phyloP scores from a whole-genome alignment of 2,329 filamentous ascomycete genomes.

The Immersiporthe knoxdaviesiana region DNA sequence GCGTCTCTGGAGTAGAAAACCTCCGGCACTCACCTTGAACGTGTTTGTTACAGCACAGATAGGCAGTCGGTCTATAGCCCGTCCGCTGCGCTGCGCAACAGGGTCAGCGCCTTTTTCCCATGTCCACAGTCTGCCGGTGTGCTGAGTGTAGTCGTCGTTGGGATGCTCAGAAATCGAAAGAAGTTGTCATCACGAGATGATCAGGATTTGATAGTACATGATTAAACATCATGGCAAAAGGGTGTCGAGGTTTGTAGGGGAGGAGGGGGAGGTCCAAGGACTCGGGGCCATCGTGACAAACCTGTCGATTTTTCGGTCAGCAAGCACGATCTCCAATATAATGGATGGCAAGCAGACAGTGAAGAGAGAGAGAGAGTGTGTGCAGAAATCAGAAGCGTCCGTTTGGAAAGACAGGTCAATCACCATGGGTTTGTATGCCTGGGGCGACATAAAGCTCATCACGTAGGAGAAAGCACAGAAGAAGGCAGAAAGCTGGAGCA shows the following conservation, averaged over 20 bases:
- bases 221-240: conserved; percentile 44
- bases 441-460: conserved; percentile 64
- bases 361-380: conserved; percentile 13
- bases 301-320: conserved; percentile 32
- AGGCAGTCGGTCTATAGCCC: conserved; percentile 1
- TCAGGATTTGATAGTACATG: conserved; percentile 52
- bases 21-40: conserved; percentile 35
- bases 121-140: neutral
- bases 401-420: conserved; percentile 59
- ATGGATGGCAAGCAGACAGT: too few species aligned
- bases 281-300: conserved; percentile 27
- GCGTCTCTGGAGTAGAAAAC: conserved; percentile 29
- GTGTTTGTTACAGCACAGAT: neutral
- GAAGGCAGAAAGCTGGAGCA: conserved; percentile 22
- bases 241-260: conserved; percentile 10
- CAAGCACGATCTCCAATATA: conserved; percentile 13
- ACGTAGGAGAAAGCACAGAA: conserved; percentile 38
- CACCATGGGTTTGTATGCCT: conserved; percentile 60
- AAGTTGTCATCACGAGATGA: conserved; percentile 36
- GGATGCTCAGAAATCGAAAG: conserved; percentile 31
- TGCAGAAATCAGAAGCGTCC: conserved; percentile 47
- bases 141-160: conserved; percentile 4
- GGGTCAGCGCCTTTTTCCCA: conserved; percentile 18
- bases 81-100: neutral
- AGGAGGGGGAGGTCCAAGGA: conserved; percentile 1